Conservation (phyloP, 495 filamentous ascomycete species). For the Eremomyces bilateralis region DNA sequence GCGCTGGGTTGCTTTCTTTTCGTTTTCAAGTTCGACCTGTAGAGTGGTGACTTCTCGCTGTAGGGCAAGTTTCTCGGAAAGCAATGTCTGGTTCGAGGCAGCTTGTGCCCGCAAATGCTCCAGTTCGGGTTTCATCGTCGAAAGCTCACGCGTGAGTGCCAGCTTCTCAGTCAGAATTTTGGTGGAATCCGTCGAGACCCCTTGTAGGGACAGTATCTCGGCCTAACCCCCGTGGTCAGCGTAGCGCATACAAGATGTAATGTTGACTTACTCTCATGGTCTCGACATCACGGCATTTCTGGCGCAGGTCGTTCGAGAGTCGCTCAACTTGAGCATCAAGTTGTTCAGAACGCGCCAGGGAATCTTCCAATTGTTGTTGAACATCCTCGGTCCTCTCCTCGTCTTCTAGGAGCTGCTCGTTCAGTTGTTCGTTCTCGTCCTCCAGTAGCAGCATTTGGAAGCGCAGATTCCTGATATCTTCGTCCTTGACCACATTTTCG, state of each 20-base stretch:
- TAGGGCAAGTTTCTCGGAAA: slow-evolving; percentile 54
- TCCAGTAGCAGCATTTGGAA: slow-evolving; percentile 44
- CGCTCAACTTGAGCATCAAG: slow-evolving; percentile 30
- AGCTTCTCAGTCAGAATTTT: slow-evolving; percentile 59
- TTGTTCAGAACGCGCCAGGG: slow-evolving; percentile 33
- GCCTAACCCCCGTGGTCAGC: slow-evolving; percentile 24
- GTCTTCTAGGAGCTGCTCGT: slow-evolving; percentile 34
- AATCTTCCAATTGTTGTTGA: slow-evolving; percentile 29
- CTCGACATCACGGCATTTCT: slow-evolving; percentile 38
- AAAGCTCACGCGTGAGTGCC: slow-evolving; percentile 46
- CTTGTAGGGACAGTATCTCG: slow-evolving; percentile 41
- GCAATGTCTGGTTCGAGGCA: slow-evolving; percentile 36
- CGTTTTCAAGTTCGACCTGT: slow-evolving; percentile 59
- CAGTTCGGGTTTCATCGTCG: slow-evolving; percentile 48
- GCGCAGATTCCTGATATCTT: slow-evolving; percentile 39
- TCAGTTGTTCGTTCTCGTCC: slow-evolving; percentile 46
- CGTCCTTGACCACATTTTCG: slow-evolving; percentile 40
- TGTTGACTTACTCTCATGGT: slow-evolving; percentile 31
- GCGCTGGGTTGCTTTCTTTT: slow-evolving; percentile 28
- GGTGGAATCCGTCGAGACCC: slow-evolving; percentile 39
- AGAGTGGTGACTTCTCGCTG: slow-evolving; percentile 51
- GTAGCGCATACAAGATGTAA: not conserved
- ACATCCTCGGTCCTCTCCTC: slow-evolving; percentile 28
- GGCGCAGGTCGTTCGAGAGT: slow-evolving; percentile 32
- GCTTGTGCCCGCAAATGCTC: slow-evolving; percentile 56